Evolutionary conservation across 805 yeast species (phyloP).

Genomic region (Danielia reshetovae): DNA sequence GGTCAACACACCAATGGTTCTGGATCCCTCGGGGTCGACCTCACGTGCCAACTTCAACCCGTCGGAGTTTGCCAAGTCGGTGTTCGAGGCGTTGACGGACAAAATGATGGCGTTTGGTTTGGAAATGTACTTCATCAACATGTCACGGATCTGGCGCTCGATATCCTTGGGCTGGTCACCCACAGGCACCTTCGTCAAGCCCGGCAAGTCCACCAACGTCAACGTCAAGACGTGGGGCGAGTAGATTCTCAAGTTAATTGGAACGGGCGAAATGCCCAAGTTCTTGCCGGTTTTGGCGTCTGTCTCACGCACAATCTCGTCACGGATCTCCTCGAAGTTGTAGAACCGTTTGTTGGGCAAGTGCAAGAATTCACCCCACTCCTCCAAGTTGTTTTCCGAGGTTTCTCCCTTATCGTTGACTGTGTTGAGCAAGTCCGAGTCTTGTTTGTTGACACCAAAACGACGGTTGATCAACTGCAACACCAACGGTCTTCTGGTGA

Average conservation of each 20-base stretch:
- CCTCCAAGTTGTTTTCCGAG: slow-evolving; percentile 70
- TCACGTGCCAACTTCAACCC: slow-evolving; percentile 95
- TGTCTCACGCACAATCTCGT: slow-evolving; percentile 89
- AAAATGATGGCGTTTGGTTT: slow-evolving; percentile 93
- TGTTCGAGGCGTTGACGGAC: slow-evolving; percentile 83
- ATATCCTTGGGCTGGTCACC: slow-evolving; percentile 99
- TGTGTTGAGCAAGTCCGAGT: slow-evolving; percentile 39
- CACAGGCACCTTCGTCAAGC: slow-evolving; percentile 96
- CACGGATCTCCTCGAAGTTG: slow-evolving; percentile 84
- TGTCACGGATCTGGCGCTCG: slow-evolving; percentile 88
- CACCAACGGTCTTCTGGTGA: slow-evolving; percentile 83
- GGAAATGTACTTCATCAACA: slow-evolving; percentile 88
- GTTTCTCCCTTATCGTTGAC: slow-evolving; percentile 43
- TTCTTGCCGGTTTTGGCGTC: slow-evolving; percentile 77
- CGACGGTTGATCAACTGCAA: slow-evolving; percentile 75
- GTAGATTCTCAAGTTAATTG: slow-evolving; percentile 87
- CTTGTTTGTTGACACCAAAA: slow-evolving; percentile 24
- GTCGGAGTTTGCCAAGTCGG: slow-evolving; percentile 95
- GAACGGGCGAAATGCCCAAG: slow-evolving; percentile 86
- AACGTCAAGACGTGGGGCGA: slow-evolving; percentile 93
- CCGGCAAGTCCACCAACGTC: slow-evolving; percentile 95
- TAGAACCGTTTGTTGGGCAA: slow-evolving; percentile 82
- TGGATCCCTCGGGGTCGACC: slow-evolving; percentile 93
- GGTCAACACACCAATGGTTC: slow-evolving; percentile 96
- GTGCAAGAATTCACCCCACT: slow-evolving; percentile 98